These are phyloP conservation scores for Apocynum venetum DNA, from an alignment of 257 asterid species.

Conservation along the genomic window DNA sequence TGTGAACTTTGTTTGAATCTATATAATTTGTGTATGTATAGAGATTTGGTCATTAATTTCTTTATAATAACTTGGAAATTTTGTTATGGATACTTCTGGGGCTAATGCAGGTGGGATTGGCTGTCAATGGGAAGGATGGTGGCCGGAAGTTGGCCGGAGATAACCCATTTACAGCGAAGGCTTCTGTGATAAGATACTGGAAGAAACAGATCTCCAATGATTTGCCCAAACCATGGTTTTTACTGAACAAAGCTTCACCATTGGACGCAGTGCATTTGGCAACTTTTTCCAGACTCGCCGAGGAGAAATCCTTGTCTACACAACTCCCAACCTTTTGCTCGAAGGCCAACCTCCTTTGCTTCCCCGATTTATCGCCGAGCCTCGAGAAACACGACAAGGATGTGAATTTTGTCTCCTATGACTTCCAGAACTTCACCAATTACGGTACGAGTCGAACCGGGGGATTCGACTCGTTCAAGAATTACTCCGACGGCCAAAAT, in stretches of 20 bases:
- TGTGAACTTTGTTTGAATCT: not conserved
- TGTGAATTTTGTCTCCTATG: conserved; percentile 42
- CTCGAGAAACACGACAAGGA: conserved; percentile 47
- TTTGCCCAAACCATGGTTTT: conserved; percentile 29
- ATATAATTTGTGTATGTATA: not conserved
- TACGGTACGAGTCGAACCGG: conserved; percentile 55
- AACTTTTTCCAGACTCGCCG: conserved; percentile 41
- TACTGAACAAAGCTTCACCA: conserved; percentile 30
- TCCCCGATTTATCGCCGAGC: conserved; percentile 50
- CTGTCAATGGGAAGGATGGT: conserved; percentile 3
- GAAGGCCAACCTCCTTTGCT: conserved; percentile 60
- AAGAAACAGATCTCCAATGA: conserved; percentile 26
- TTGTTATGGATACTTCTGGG: not conserved
- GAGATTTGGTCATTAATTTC: not conserved
- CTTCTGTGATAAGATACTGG: conserved; percentile 33
- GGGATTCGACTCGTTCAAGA: conserved; percentile 47
- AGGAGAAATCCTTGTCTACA: conserved; percentile 49
- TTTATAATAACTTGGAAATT: too few species aligned
- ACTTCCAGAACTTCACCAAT: conserved; percentile 54
- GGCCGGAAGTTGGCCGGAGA: conserved; percentile 21
- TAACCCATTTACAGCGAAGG: conserved; percentile 29
- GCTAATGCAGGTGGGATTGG: conserved; percentile 21
- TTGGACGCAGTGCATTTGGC: conserved; percentile 26
- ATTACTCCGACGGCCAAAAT: conserved; percentile 46
- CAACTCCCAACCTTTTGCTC: conserved; percentile 60